Evolutionary conservation across 768 basidiomycete species (phyloP), one percentile per base, ranked within the genome.

Genomic region (Aureoboletus auriporus): DNA sequence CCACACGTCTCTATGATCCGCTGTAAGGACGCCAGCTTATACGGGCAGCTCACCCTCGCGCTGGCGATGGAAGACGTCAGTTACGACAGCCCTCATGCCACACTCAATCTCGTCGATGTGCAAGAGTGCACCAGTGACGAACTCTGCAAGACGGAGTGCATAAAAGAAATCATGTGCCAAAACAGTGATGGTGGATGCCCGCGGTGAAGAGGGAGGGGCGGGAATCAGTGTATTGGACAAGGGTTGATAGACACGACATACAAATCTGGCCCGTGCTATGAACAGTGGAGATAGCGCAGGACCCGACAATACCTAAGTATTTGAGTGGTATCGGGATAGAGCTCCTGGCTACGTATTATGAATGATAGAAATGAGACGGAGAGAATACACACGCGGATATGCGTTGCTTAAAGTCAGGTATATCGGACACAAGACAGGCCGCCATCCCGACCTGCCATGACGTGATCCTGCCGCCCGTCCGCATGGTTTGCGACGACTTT

Each of bases 401-500:
- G 49, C 75, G 75, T 26, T 76, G 75, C 60, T 84, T 90, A 70
- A 89, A 92, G 35, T 84, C 79, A 17, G 93, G 63, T 37, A 83
- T 72, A 42, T 91, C 77, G 61, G 83, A 73, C 13, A 84, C 71
- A 11, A 96, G 69, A 84, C 89, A 94, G 12, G 92, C 84, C 0
- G 92, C 86, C 37, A 90, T 74, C 59, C 87, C 76, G 41, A 94
- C 70, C 65, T 98, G 94, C 90, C 91, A 93, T 14, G 80, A 75
- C 0, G 84, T 87, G 42, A 86, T 68, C 34, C 69, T 68, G 16
- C 60, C 20, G 20, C 20, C 20, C 2, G 20, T 23, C 65, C 45
- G 60, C 57, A 12, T 31, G 36, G 46, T 55, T 57, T 0, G 47
- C 55, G 31, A 67, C 47, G 6, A 70, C 64, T 2, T 95, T 56